Conservation (phyloP, 2,329 filamentous ascomycete species). For the Davidsoniella eucalypti region DNA sequence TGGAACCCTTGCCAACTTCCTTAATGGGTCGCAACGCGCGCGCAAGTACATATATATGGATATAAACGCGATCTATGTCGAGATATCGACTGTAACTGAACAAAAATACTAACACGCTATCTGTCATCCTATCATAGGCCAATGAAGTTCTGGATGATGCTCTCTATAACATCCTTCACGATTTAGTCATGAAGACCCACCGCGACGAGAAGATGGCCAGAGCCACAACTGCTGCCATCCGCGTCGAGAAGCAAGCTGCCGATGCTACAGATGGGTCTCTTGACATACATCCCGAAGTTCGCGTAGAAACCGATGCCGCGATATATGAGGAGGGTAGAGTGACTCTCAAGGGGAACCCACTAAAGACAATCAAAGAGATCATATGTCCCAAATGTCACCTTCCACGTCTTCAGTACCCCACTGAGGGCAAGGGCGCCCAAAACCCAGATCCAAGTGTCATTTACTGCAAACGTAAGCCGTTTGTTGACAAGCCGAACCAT, state of each 20-base stretch:
- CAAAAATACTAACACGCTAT: not conserved
- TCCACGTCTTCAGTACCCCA: slow-evolving; percentile 56
- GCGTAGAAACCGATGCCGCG: slow-evolving; percentile 49
- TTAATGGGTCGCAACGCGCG: too few species aligned
- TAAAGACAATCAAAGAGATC: slow-evolving; percentile 54
- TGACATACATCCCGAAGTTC: slow-evolving; percentile 38
- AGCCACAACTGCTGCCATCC: slow-evolving; percentile 46
- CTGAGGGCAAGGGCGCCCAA: slow-evolving; percentile 48
- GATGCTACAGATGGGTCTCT: slow-evolving; percentile 37
- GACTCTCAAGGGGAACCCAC: slow-evolving; percentile 52
- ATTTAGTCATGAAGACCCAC: slow-evolving; percentile 57
- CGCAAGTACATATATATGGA: too few species aligned
- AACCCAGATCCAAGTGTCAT: slow-evolving; percentile 49
- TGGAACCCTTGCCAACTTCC: too few species aligned
- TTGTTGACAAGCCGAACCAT: slow-evolving; percentile 57
- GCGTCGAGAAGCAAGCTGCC: slow-evolving; percentile 44
- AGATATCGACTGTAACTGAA: too few species aligned
- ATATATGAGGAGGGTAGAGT: slow-evolving; percentile 55
- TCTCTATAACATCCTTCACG: slow-evolving; percentile 61
- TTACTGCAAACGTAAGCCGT: slow-evolving; percentile 68
- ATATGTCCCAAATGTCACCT: slow-evolving; percentile 60
- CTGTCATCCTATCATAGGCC: slow-evolving; percentile 26
- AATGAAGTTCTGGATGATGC: slow-evolving; percentile 56
- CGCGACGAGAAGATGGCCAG: slow-evolving; percentile 63
- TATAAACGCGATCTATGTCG: too few species aligned